Evolutionary conservation across 768 basidiomycete species (phyloP).

Genomic region (Suillus sp.): DNA sequence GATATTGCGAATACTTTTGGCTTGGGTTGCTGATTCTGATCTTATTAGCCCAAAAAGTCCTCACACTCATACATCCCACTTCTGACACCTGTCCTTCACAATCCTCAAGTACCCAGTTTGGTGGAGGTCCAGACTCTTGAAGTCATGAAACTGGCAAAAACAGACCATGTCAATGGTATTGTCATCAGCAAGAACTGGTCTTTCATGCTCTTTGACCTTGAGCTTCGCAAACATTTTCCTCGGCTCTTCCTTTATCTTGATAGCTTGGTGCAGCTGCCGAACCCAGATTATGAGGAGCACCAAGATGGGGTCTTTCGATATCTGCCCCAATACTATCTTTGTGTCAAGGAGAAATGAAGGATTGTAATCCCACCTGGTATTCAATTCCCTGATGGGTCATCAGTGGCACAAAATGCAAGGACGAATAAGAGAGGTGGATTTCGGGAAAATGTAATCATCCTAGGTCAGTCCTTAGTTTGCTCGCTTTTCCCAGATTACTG

Average conservation of each 20-base stretch:
- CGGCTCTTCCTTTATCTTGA: not conserved
- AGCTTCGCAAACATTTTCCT: not conserved
- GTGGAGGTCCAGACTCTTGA: constrained; percentile 1
- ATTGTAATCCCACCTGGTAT: not conserved
- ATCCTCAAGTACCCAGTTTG: not conserved
- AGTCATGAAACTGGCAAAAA: not conserved
- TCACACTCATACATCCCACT: not conserved
- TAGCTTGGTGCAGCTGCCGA: not conserved
- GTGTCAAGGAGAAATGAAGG: not conserved
- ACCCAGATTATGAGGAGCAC: not conserved
- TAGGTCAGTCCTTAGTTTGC: not conserved
- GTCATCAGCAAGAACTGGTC: not conserved
- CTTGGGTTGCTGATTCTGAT: not conserved
- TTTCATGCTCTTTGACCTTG: not conserved
- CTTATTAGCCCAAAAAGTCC: not conserved
- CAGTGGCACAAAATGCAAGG: not conserved
- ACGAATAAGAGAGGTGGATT: not conserved
- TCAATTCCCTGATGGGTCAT: not conserved
- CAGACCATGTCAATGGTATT: not conserved
- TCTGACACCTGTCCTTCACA: not conserved
- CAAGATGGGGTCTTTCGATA: not conserved
- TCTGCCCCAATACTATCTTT: not conserved
- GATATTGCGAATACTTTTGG: not conserved
- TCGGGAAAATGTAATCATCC: not conserved
- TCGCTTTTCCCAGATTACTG: not conserved